Evolutionary conservation across 2,329 filamentous ascomycete genomes (phyloP).

Genomic region (Cladophialophora yegresii): DNA sequence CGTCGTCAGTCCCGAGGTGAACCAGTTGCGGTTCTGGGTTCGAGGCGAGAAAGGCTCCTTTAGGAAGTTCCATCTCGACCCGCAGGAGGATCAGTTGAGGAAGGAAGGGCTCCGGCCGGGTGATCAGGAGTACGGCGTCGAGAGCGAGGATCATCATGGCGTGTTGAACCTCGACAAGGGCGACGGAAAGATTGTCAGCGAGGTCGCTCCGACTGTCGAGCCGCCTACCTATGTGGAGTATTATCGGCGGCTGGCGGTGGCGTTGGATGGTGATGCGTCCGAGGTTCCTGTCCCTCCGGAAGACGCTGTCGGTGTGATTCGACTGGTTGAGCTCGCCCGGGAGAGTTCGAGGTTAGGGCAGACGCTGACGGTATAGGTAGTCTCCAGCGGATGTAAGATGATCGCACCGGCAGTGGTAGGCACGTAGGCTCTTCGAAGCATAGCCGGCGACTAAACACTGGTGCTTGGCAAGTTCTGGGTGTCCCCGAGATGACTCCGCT

Average conservation of each 20-base stretch:
- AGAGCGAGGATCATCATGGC: slow-evolving; percentile 61
- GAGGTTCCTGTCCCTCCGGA: slow-evolving; percentile 57
- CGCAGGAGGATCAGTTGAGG: slow-evolving; percentile 71
- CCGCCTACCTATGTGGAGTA: slow-evolving; percentile 69
- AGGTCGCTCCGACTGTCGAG: slow-evolving; percentile 59
- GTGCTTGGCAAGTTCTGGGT: too few relatives aligned
- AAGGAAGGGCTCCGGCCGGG: slow-evolving; percentile 63
- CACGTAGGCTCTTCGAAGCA: too few relatives aligned
- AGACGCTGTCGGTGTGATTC: slow-evolving; percentile 57
- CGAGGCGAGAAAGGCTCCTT: slow-evolving; percentile 73
- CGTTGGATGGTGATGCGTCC: slow-evolving; percentile 54
- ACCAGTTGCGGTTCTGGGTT: slow-evolving; percentile 76
- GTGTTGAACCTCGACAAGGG: slow-evolving; percentile 60
- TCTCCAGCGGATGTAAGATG: too few relatives aligned
- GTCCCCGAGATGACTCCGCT: too few relatives aligned
- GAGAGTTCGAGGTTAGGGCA: slow-evolving; percentile 56
- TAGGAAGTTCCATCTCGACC: slow-evolving; percentile 70
- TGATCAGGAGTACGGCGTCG: slow-evolving; percentile 66
- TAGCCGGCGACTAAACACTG: too few relatives aligned
- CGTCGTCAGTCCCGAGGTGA: slow-evolving; percentile 66
- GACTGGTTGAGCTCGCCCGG: slow-evolving; percentile 58
- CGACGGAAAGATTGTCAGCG: slow-evolving; percentile 51
- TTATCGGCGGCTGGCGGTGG: slow-evolving; percentile 60
- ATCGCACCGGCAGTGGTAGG: too few relatives aligned
- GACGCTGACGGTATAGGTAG: slow-evolving; percentile 42